Percentiles rank a stretch among this genome's conserved stretches.
These are phyloP conservation scores for Aspergillus tanneri DNA, from an alignment of 2,329 filamentous ascomycete species.

Conservation along the genomic window DNA sequence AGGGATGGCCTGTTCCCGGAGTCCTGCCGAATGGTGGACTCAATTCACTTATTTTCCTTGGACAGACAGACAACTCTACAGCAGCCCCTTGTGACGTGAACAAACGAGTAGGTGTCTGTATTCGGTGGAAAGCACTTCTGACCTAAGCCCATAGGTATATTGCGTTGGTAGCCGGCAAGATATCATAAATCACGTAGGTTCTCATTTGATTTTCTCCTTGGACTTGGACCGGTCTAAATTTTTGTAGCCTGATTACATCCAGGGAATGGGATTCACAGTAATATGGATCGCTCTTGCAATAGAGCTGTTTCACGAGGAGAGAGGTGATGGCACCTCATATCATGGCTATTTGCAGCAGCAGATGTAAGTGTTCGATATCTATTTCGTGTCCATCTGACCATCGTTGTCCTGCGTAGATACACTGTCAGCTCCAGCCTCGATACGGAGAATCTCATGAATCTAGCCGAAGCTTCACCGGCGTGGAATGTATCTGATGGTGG, in stretches of 20 bases:
- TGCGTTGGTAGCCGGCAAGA: slow-evolving; percentile 52
- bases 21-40: slow-evolving; percentile 40
- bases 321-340: slow-evolving; percentile 45
- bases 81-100: slow-evolving; percentile 32
- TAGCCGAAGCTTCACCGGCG: slow-evolving; percentile 57
- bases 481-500: slow-evolving; percentile 62
- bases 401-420: slow-evolving; percentile 31
- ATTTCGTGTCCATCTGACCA: not conserved
- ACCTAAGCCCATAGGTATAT: slow-evolving; percentile 32
- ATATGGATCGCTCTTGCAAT: slow-evolving; percentile 52
- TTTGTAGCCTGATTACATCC: slow-evolving; percentile 49
- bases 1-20: slow-evolving; percentile 4
- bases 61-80: slow-evolving; percentile 40
- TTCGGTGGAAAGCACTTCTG: not conserved
- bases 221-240: not conserved
- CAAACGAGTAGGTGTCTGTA: slow-evolving; percentile 19
- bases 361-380: slow-evolving; percentile 30
- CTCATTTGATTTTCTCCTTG: not conserved
- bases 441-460: slow-evolving; percentile 57
- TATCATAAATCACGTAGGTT: slow-evolving; percentile 36
- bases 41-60: slow-evolving; percentile 49
- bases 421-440: slow-evolving; percentile 60
- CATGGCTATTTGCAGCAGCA: slow-evolving; percentile 55
- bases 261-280: slow-evolving; percentile 50
- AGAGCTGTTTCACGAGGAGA: slow-evolving; percentile 35